phyloP scores from a whole-genome alignment of 495 filamentous ascomycete species.

The Cryomyces antarcticus region DNA sequence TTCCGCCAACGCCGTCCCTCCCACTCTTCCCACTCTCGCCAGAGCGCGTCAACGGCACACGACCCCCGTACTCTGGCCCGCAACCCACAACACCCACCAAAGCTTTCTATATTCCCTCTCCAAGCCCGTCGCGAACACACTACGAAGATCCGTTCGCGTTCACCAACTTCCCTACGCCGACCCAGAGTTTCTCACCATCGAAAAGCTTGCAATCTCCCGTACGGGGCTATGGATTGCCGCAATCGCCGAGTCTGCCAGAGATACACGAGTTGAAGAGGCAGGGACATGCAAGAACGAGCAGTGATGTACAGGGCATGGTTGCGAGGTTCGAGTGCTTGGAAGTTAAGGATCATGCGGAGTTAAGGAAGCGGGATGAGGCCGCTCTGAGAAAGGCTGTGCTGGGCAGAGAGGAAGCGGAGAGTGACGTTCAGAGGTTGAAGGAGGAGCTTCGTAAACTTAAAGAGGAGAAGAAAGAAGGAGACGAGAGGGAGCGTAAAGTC shows the following conservation, averaged over 20 bases:
- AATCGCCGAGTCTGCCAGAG: conserved; percentile 33
- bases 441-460: conserved; percentile 34
- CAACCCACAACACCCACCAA: background rate
- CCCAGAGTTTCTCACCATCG: background rate
- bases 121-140: conserved; percentile 2
- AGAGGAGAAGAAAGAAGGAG: conserved; percentile 44
- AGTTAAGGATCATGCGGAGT: conserved; percentile 26
- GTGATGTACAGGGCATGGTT: conserved; percentile 76
- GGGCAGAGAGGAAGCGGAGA: conserved; percentile 67
- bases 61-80: conserved; percentile 13
- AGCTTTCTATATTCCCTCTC: background rate
- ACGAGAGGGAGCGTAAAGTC: conserved; percentile 50
- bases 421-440: conserved; percentile 37
- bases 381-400: conserved; percentile 63
- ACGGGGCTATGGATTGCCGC: conserved; percentile 16
- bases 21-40: conserved; percentile 54
- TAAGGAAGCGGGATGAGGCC: conserved; percentile 41
- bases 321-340: conserved; percentile 57
- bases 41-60: conserved; percentile 47
- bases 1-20: conserved; percentile 26
- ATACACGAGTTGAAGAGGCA: conserved; percentile 19
- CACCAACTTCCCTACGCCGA: background rate
- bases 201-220: conserved; percentile 1
- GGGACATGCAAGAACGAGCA: conserved; percentile 22
- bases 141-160: background rate